Base-by-base conservation (phyloP, 805 yeast genomes). In the Scheffersomyces ergatensis region DNA sequence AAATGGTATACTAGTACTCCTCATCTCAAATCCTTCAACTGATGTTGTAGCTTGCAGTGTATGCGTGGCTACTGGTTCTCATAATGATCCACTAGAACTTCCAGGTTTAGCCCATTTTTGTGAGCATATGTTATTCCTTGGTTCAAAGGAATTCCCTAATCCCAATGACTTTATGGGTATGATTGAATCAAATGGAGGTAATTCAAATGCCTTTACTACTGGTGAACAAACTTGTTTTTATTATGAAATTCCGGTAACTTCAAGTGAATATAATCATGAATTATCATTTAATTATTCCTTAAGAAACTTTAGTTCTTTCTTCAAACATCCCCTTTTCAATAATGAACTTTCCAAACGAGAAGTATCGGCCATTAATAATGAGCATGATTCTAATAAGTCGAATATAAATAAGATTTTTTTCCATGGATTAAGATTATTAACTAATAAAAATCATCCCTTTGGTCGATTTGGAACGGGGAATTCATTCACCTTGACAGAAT, bases 81-180 rank as follows among this genome's bases (percentile, higher is more conserved):
- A 81, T 53, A 72, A 81, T 35, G 97, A 92, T 49, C 92, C 95
- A 0, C 67, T 64, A 5, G 73, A 72, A 4, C 50, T 84, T 1
- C 80, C 80, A 0, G 99, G 99, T 0, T 55, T 92, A 27, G 98
- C 98, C 0, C 99, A 92, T 65, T 38, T 57, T 41, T 44, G 58
- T 44, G 58, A 60, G 43, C 58, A 54, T 42, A 34, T 55, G 45
- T 39, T 58, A 19, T 66, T 56, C 47, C 47, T 53, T 40, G 85
- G 83, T 2, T 77, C 85, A 0, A 78, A 74, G 49, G 61, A 69
- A 37, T 82, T 58, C 46, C 82, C 85, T 0, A 55, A 62, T 15
- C 70, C 77, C 1, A 72, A 68, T 29, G 50, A 53, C 19, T 78
- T 77, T 45, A 73, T 73, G 36, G 71, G 72, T 21, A 39, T 58